These are phyloP conservation scores for Kwoniella mangroviensis DNA, from an alignment of 768 basidiomycete species.

Conservation along the genomic window DNA sequence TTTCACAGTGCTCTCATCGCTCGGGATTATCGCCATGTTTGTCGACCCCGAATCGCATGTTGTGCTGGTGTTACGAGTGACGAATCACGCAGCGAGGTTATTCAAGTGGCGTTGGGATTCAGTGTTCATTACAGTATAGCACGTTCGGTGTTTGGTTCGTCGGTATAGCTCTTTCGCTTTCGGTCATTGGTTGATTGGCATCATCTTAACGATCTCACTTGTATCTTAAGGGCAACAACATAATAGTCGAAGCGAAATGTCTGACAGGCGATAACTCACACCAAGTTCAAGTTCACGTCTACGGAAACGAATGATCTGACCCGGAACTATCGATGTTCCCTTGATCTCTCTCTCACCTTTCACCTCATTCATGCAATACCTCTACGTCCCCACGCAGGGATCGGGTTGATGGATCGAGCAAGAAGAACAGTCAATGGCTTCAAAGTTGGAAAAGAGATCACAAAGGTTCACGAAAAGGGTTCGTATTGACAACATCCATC, in stretches of 20 bases:
- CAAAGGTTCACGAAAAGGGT: constrained; percentile 31
- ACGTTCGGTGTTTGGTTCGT: background rate
- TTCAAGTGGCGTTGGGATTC: constrained; percentile 38
- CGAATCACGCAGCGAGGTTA: constrained; percentile 35
- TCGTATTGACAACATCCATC: constrained; percentile 21
- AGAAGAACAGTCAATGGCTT: constrained; percentile 1
- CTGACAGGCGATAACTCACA: constrained; percentile 12
- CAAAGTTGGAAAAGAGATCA: constrained; percentile 11
- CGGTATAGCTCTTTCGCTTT: constrained; percentile 7
- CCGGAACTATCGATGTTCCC: constrained; percentile 1
- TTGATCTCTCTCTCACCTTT: constrained; percentile 12
- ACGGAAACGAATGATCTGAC: background rate
- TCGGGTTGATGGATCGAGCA: constrained; percentile 22
- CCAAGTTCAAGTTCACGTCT: background rate
- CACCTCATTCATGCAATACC: constrained; percentile 8
- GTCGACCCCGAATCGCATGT: constrained; percentile 19
- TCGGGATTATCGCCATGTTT: constrained; percentile 18
- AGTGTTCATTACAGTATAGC: constrained; percentile 19
- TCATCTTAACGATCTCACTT: constrained; percentile 19
- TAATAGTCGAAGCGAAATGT: constrained; percentile 8
- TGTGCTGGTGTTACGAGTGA: constrained; percentile 23
- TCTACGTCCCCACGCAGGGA: constrained; percentile 20
- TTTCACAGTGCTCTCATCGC: constrained; percentile 12
- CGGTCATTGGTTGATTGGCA: constrained; percentile 8
- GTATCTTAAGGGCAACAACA: constrained; percentile 22